Base-by-base conservation (phyloP, 805 yeast genomes). In the Sungouiozyma intestinalis region DNA sequence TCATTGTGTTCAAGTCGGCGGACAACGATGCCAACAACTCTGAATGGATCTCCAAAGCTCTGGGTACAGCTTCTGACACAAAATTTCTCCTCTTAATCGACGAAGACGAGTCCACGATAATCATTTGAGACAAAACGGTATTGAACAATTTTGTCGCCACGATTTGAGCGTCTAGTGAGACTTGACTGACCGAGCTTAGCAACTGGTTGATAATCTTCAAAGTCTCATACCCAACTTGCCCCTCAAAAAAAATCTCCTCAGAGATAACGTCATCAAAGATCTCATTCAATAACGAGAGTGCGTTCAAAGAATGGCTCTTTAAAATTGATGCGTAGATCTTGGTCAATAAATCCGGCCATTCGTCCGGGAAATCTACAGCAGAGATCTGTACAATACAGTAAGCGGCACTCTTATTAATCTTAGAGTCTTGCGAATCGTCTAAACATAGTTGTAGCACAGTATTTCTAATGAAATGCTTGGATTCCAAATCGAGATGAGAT, bases 341-440 rank as follows among this genome's bases (percentile, higher is more conserved):
- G 29, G 62, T 54, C 43, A 84, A 56, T 38, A 88, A 65, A 17
- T 69, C 72, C 0, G 97, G 95, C 97, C 97, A 90, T 57, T 86
- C 94, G 55, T 92, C 97, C 0, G 98, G 98, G 54, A 76, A 90
- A 55, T 90, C 98, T 1, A 79, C 83, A 2, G 83, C 81, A 0
- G 95, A 86, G 14, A 90, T 84, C 53, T 84, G 94, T 4, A 83
- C 83, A 15, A 87, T 74, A 14, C 84, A 80, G 48, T 85, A 80
- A 1, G 88, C 77, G 2, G 83, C 74, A 40, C 83, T 72, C 24
- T 71, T 72, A 45, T 85, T 69, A 14, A 88, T 65, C 51, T 81
- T 84, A 8, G 81, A 66, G 46, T 73, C 72, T 1, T 68, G 62
- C 3, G 68, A 60, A 5, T 66, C 67, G 16, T 76, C 66, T 3